Conservation (phyloP, 2,329 filamentous ascomycete species). For the Diplocarpon mali region DNA sequence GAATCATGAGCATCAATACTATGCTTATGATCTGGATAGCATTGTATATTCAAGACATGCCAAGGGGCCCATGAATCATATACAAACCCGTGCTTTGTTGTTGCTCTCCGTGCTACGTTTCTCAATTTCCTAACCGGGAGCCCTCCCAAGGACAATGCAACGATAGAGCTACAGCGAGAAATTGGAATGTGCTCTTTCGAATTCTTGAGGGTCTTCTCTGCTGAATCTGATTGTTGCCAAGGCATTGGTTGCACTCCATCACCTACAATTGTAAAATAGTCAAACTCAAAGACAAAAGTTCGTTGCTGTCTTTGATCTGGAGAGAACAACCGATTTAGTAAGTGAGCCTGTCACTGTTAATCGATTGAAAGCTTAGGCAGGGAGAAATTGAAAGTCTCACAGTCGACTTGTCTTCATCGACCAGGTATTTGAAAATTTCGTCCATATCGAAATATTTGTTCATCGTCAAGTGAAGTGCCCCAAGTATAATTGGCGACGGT, state of each 20-base stretch:
- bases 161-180: constrained; percentile 46
- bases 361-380: too few relatives aligned
- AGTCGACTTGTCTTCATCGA: constrained; percentile 36
- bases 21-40: constrained; percentile 47
- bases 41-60: constrained; percentile 48
- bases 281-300: constrained; percentile 52
- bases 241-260: constrained; percentile 43
- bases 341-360: constrained; percentile 8
- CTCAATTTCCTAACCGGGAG: constrained; percentile 37
- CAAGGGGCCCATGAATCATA: constrained; percentile 50
- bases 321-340: constrained; percentile 14
- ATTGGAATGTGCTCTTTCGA: constrained; percentile 43
- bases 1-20: constrained; percentile 44
- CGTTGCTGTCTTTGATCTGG: constrained; percentile 37
- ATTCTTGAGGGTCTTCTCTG: constrained; percentile 28
- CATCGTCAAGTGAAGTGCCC: constrained; percentile 47
- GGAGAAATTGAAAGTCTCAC: constrained; percentile 26
- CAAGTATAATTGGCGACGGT: constrained; percentile 48
- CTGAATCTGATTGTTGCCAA: constrained; percentile 45
- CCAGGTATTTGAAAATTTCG: constrained; percentile 43
- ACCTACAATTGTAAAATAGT: constrained; percentile 52
- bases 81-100: constrained; percentile 38
- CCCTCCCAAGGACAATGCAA: constrained; percentile 46
- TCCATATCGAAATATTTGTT: constrained; percentile 49
- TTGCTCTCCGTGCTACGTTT: constrained; percentile 38